Base-by-base conservation (phyloP, 2,329 filamentous ascomycete species). In the Sporothrix brasiliensis region DNA sequence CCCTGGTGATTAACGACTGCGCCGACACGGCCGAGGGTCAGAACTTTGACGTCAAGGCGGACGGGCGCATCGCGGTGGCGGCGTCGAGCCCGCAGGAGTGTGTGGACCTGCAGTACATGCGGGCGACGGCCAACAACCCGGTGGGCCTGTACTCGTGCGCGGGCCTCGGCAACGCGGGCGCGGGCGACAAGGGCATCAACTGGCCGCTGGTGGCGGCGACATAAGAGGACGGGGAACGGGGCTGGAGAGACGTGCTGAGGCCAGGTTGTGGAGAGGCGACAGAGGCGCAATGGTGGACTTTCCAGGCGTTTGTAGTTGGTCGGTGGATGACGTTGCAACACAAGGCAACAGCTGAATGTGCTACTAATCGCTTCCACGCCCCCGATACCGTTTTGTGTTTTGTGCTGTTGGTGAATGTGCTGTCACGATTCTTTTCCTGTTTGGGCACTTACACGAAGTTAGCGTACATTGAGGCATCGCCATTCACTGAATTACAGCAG, bases 61-160 rank as follows among this genome's bases (percentile, higher is more conserved):
- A 82, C 71, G 80, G 80, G 9, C 76, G 80, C 14, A 81, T 82
- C 47, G 79, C 79, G 41, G 73, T 81, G 19, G 76, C 78, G 39
- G 56, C 74, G 9, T 80, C 79, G 19, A 77, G 74, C 66, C 79
- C 79, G 4, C 77, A 80, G 74, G 76, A 81, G 70, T 82, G 80
- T 72, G 73, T 82, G 73, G 80, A 82, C 71, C 78, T 82, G 56
- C 78, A 80, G 72, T 81, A 79, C 75, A 80, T 81, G 79, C 73
- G 78, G 10, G 80, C 80, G 19, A 78, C 77, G n/a, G 77, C 77
- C 65, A 80, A 80, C 75, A 82, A 82, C 76, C 77, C 79, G 0
- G 80, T 82, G 41, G 80, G 80, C 27, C 74, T 82, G 44, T 81
- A 80, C 71, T 76, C 69, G 68, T 82, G 80, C 60, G 79, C 79